Base-by-base conservation (phyloP, 306 rosid species). In the Amphicarpaea edgeworthii region DNA sequence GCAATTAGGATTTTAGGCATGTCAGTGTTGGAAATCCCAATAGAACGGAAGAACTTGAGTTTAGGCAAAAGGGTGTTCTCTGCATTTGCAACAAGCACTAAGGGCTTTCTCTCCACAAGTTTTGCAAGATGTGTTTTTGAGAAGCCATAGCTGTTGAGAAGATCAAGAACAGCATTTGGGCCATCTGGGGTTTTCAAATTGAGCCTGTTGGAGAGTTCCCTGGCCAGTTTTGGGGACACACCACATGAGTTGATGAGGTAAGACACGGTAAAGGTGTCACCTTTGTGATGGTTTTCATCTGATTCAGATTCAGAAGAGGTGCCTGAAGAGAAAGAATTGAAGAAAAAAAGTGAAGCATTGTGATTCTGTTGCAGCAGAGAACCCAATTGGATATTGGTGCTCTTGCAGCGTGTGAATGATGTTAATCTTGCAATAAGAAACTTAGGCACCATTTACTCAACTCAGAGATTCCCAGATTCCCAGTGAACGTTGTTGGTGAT, bases 191-290 rank as follows among this genome's bases (percentile, higher is more conserved):
- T 69, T 61, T 81, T 34, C 17, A 77, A 32, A 23, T 34, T 15
- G 0, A 81, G 59, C 2, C 0, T 4, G 1, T 47, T n/a, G 38
- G 85, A 70, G 70, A 9, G 67, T 19, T 47, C 21, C 32, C 5
- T 10, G 0, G 88, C 90, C 17, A 37, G 14, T 43, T 75, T 32
- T 6, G 81, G 84, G 28, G 87, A 75, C 12, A 79, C 23, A 63
- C 84, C 90, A 26, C 83, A 75, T 59, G 80, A 71, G 28, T 72
- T 67, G 14, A 71, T 60, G 54, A 85, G 84, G 79, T 78, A 82
- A 16, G 70, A 57, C 19, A 78, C 71, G 0, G 75, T 75, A 54
- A 85, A 79, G 50, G 50, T 51, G 53, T 21, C 38, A 28, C 30
- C 62, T 37, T 68, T 55, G 32, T 1, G 49, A n/a, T 37, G 47